phyloP scores from a whole-genome alignment of 2,329 filamentous ascomycete genomes.

The Clonostachys sp. region DNA sequence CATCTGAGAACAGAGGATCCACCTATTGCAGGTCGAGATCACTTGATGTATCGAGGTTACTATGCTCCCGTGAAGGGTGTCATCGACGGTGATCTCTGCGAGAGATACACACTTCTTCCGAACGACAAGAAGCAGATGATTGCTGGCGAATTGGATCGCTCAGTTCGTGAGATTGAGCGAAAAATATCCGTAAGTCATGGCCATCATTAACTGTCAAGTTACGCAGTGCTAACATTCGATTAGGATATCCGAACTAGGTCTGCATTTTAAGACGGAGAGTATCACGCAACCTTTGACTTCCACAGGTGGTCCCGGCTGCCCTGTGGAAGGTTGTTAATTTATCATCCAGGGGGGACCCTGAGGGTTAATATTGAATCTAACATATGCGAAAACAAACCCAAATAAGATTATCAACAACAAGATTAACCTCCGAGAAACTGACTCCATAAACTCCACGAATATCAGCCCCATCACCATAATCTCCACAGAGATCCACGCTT shows the following conservation, averaged over 20 bases:
- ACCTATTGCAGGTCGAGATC: constrained; percentile 85
- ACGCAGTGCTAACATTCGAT: constrained; percentile 11
- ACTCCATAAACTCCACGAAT: not conserved
- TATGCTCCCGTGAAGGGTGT: constrained; percentile 95
- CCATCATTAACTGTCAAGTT: constrained; percentile 43
- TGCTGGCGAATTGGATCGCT: constrained; percentile 86
- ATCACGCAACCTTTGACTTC: too few relatives aligned
- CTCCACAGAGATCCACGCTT: constrained; percentile 23
- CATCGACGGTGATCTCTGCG: constrained; percentile 95
- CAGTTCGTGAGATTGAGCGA: constrained; percentile 87
- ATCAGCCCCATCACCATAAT: constrained; percentile 11
- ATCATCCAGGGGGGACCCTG: too few relatives aligned
- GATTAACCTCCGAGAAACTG: not conserved
- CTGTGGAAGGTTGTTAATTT: too few relatives aligned
- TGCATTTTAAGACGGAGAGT: constrained; percentile 39
- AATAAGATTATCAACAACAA: not conserved
- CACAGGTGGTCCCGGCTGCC: too few relatives aligned
- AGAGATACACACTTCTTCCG: constrained; percentile 78
- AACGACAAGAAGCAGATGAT: constrained; percentile 94
- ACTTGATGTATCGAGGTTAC: constrained; percentile 92
- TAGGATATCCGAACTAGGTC: constrained; percentile 56
- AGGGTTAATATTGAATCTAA: too few relatives aligned
- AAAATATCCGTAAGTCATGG: constrained; percentile 68
- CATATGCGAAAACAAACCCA: too few relatives aligned
- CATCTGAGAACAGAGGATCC: constrained; percentile 83